Evolutionary conservation across 2,329 filamentous ascomycete species (phyloP).

Genomic region (Beauveria scarabaeidicola): DNA sequence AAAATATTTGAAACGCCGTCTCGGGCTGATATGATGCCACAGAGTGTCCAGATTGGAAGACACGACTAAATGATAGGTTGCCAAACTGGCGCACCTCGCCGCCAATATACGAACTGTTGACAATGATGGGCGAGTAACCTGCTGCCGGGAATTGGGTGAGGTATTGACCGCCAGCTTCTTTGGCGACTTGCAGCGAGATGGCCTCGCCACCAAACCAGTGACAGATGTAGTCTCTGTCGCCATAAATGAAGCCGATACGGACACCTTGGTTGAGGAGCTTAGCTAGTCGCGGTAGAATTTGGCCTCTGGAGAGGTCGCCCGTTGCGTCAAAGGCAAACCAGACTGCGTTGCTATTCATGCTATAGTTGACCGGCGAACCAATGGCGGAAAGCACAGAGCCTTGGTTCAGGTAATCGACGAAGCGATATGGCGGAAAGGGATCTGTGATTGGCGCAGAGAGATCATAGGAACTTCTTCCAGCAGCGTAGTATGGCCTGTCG

Average conservation of each 20-base stretch:
- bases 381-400: constrained; percentile 48
- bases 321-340: constrained; percentile 37
- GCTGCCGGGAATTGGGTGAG: constrained; percentile 50
- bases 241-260: constrained; percentile 64
- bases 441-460: constrained; percentile 47
- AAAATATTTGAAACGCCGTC: constrained; percentile 51
- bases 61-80: constrained; percentile 60
- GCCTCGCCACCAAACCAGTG: constrained; percentile 70
- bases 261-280: constrained; percentile 53
- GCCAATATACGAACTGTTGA: constrained; percentile 59
- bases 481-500: constrained; percentile 46
- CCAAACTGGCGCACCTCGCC: constrained; percentile 70
- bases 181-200: constrained; percentile 54
- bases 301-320: constrained; percentile 56
- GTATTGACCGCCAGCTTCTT: constrained; percentile 38
- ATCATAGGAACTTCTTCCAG: constrained; percentile 51
- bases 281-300: constrained; percentile 51
- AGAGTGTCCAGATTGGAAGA: constrained; percentile 59
- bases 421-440: constrained; percentile 55
- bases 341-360: constrained; percentile 39
- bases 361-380: constrained; percentile 54
- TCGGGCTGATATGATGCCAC: constrained; percentile 54
- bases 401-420: constrained; percentile 57
- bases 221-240: constrained; percentile 55
- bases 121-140: constrained; percentile 63